phyloP scores from a whole-genome alignment of 371 early-diverging fungal genomes.

The Mucor mucedo region DNA sequence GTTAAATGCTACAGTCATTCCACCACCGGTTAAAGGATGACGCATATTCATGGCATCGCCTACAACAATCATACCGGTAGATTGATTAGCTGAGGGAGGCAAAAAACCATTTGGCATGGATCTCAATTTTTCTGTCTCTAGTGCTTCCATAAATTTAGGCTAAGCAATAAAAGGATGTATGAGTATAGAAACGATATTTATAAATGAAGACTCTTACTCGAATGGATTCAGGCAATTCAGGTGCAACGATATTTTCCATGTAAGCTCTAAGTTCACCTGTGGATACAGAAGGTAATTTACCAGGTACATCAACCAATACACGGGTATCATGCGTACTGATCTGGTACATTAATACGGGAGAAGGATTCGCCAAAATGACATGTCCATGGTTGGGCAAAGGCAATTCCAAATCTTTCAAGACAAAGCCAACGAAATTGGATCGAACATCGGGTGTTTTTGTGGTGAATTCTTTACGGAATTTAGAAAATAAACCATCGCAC shows the following conservation, averaged over 20 bases:
- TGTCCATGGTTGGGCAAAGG: constrained; percentile 89
- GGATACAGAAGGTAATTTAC: constrained; percentile 71
- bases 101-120: constrained; percentile 93
- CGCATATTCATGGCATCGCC: constrained; percentile 96
- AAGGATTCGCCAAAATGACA: constrained; percentile 82
- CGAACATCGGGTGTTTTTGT: constrained; percentile 60
- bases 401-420: constrained; percentile 67
- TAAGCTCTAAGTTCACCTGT: constrained; percentile 66
- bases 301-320: constrained; percentile 89
- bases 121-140: constrained; percentile 78
- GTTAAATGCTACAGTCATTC: constrained; percentile 95
- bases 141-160: constrained; percentile 66
- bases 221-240: constrained; percentile 68
- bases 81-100: constrained; percentile 68
- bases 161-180: constrained; percentile 24
- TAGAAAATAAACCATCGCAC: constrained; percentile 91
- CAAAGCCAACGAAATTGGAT: constrained; percentile 82
- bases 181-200: not conserved
- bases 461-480: constrained; percentile 84
- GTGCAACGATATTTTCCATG: constrained; percentile 56
- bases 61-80: constrained; percentile 75
- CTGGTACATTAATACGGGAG: constrained; percentile 90
- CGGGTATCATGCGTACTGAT: constrained; percentile 86
- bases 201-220: constrained; percentile 41
- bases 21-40: constrained; percentile 90